Evolutionary conservation across 225 moss, liverwort and hornwort genomes (phyloP).

Genomic region (Pseudisothecium myosuroides): DNA sequence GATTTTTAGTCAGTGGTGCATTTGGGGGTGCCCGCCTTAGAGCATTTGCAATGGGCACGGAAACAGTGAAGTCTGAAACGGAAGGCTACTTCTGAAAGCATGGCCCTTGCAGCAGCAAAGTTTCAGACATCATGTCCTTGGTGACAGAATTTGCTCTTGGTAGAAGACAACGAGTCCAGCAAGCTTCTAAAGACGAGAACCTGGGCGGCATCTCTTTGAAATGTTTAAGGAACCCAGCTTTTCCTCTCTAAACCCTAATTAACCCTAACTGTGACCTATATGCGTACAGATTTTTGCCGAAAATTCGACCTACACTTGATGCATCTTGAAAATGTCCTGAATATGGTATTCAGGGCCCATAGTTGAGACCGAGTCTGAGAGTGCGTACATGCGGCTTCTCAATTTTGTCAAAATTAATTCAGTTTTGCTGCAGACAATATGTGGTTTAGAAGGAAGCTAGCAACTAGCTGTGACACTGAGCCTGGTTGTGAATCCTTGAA

Average conservation of each 20-base stretch:
- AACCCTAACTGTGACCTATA: not conserved
- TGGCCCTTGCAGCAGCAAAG: not conserved
- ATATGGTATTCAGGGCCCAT: not conserved
- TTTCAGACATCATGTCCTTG: no score
- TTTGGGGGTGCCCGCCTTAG: no score
- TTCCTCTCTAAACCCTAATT: not conserved
- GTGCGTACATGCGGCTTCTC: no score
- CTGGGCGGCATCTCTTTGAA: not conserved
- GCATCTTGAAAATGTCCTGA: not conserved
- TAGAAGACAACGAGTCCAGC: not conserved
- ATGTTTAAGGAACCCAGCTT: not conserved
- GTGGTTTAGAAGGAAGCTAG: not conserved
- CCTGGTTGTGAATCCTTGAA: no score
- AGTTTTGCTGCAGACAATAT: not conserved
- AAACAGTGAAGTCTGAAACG: not conserved
- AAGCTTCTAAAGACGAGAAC: not conserved
- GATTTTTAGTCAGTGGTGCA: no score
- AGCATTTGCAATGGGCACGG: no score
- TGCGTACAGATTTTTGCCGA: not conserved
- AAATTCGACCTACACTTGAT: not conserved
- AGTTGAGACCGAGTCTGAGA: not conserved
- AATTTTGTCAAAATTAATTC: no score
- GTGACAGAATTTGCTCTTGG: not conserved
- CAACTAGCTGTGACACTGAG: no score
- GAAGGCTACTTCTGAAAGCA: not conserved